Percentiles rank a stretch among this genome's conserved stretches.
Conservation (phyloP, 2,329 filamentous ascomycete species). For the Hymenoscyphus infarciens region DNA sequence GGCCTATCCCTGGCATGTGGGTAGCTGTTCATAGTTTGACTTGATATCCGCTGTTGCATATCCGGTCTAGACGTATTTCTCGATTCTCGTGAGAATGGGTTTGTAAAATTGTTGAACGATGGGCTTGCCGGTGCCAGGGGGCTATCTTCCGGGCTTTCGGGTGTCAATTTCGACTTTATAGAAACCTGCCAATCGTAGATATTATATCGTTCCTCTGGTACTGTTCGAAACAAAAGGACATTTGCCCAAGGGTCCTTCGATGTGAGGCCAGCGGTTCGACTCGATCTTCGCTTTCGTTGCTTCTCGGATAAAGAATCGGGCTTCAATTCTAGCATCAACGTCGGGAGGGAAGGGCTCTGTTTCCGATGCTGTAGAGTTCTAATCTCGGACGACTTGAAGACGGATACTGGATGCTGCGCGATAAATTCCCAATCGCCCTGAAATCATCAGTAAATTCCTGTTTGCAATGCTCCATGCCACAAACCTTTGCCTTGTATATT, state of each 20-base stretch:
- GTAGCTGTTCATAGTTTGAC: conserved; percentile 46
- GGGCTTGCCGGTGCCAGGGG: conserved; percentile 29
- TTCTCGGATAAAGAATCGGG: conserved; percentile 52
- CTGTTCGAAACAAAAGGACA: conserved; percentile 54
- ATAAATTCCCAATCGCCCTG: conserved; percentile 37
- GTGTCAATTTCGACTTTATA: conserved; percentile 38
- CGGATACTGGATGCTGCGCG: conserved; percentile 32
- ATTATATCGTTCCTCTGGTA: conserved; percentile 48
- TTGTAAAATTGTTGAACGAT: conserved; percentile 31
- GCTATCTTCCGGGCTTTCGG: conserved; percentile 24
- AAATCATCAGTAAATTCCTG: conserved; percentile 9
- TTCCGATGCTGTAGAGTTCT: conserved; percentile 60
- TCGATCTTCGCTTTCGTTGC: conserved; percentile 61
- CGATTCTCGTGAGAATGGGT: conserved; percentile 31
- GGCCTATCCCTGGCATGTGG: conserved; percentile 40
- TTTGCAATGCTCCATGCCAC: conserved; percentile 2
- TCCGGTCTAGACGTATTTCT: conserved; percentile 23
- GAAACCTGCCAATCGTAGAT: conserved; percentile 56
- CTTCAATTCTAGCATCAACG: conserved; percentile 53
- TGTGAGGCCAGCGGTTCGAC: conserved; percentile 53
- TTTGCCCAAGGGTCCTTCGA: conserved; percentile 32
- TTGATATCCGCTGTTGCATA: conserved; percentile 48
- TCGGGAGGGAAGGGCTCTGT: conserved; percentile 56
- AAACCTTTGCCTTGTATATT: conserved; percentile 37
- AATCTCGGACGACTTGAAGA: conserved; percentile 38